Evolutionary conservation across 805 yeast genomes (phyloP), one percentile per base, ranked within the genome.

Genomic region (Osmozyma mogii): DNA sequence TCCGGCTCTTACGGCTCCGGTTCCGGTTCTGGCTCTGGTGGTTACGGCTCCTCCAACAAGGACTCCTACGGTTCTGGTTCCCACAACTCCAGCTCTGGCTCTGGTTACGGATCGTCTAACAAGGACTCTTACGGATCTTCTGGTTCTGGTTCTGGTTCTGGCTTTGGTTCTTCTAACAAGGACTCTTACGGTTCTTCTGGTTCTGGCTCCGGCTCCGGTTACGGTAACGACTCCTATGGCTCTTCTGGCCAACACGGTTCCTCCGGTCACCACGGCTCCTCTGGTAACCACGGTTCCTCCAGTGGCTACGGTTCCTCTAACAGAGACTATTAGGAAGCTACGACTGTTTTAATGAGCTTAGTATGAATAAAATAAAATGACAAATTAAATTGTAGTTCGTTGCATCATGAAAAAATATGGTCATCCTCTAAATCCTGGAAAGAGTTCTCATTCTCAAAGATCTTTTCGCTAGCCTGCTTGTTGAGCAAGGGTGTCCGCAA

Each of bases 401-500:
- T n/a, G n/a, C n/a, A n/a, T n/a, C n/a, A n/a, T n/a, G n/a, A n/a
- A n/a, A n/a, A n/a, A n/a, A n/a, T n/a, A n/a, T n/a, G n/a, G n/a
- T n/a, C n/a, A n/a, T n/a, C n/a, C n/a, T n/a, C n/a, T n/a, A n/a
- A n/a, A n/a, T n/a, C n/a, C n/a, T n/a, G n/a, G n/a, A n/a, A n/a
- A n/a, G n/a, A n/a, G n/a, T n/a, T n/a, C n/a, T n/a, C n/a, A n/a
- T n/a, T n/a, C n/a, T n/a, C 20, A 8, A 33, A 22, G 3, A 50
- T 32, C 14, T 43, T 49, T 4, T 49, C 41, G 37, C 57, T 49
- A 16, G 65, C 65, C 27, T 42, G 49, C 32, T 54, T 59, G 36
- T 62, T 61, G 15, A 61, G 48, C 20, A 61, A 42, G 3, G 61
- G 58, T 7, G 41, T 34, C 29, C 43, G 50, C 16, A 46, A 33